A percentile compares a stretch with the other conserved stretches of the same genome.
phyloP scores from a whole-genome alignment of 495 filamentous ascomycete genomes.

The Daldinia caldariorum region DNA sequence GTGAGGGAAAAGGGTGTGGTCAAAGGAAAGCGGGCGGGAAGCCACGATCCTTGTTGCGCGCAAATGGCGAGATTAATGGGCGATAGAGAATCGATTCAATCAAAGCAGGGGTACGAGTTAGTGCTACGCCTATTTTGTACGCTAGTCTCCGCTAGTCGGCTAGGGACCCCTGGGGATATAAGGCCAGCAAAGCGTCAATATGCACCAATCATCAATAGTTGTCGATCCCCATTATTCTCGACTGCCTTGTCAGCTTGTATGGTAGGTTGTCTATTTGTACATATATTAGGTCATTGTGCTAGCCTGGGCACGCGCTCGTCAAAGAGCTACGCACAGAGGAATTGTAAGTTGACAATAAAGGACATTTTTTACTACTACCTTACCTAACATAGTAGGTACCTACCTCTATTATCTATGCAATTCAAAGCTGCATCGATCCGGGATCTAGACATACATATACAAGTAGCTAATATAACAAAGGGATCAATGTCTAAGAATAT shows the following conservation, averaged over 20 bases:
- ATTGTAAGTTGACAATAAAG: background rate
- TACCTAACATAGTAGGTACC: no score
- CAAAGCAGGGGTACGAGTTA: slow-evolving; percentile 36
- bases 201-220: slow-evolving; percentile 31
- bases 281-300: slow-evolving; percentile 9
- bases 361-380: background rate
- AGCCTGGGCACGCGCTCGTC: slow-evolving; percentile 5
- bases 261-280: slow-evolving; percentile 5
- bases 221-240: slow-evolving; percentile 25
- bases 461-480: background rate
- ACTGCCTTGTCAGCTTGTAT: background rate
- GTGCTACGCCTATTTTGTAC: slow-evolving; percentile 34
- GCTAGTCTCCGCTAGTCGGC: slow-evolving; percentile 27
- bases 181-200: slow-evolving; percentile 32
- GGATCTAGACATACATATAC: background rate
- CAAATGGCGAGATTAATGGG: slow-evolving; percentile 39
- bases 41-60: slow-evolving; percentile 39
- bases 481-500: background rate
- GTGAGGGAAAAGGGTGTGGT: slow-evolving; percentile 36
- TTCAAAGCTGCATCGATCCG: background rate
- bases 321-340: slow-evolving; percentile 6
- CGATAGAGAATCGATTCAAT: slow-evolving; percentile 12
- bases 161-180: slow-evolving; percentile 26
- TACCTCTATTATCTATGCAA: background rate
- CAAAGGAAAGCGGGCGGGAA: slow-evolving; percentile 30